Conservation (phyloP, 257 asterid species). For the Perilla frutescens region DNA sequence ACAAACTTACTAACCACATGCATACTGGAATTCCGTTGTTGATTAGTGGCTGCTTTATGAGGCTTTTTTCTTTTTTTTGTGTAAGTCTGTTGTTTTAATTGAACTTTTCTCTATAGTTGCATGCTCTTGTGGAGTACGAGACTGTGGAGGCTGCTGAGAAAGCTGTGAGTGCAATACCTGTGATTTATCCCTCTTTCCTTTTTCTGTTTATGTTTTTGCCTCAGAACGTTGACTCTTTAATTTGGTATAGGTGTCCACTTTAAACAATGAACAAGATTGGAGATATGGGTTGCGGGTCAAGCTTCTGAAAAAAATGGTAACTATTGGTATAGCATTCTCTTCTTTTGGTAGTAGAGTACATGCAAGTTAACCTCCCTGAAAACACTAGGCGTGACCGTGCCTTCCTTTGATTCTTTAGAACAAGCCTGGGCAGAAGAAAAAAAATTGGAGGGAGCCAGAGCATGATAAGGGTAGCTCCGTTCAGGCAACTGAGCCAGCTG, state of each 20-base stretch:
- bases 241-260: conserved; percentile 62
- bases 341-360: conserved; percentile 8
- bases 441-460: conserved; percentile 68
- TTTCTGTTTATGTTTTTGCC: conserved; percentile 23
- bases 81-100: conserved; percentile 18
- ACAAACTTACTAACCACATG: not conserved
- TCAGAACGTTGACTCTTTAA: conserved; percentile 26
- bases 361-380: not conserved
- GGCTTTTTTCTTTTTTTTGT: not conserved
- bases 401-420: conserved; percentile 44
- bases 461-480: conserved; percentile 55
- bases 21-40: not conserved
- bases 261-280: conserved; percentile 98
- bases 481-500: conserved; percentile 56
- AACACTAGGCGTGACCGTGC: conserved; percentile 8
- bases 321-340: conserved; percentile 19
- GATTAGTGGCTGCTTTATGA: conserved; percentile 12
- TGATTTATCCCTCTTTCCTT: not conserved
- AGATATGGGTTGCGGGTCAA: conserved; percentile 95
- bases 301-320: conserved; percentile 80
- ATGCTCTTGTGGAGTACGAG: conserved; percentile 91
- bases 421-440: conserved; percentile 74
- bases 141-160: conserved; percentile 86
- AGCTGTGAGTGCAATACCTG: conserved; percentile 72
- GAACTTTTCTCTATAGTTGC: conserved; percentile 57